phyloP scores from a whole-genome alignment of 352 stramenopile species.

The Thalassiosira hispida region DNA sequence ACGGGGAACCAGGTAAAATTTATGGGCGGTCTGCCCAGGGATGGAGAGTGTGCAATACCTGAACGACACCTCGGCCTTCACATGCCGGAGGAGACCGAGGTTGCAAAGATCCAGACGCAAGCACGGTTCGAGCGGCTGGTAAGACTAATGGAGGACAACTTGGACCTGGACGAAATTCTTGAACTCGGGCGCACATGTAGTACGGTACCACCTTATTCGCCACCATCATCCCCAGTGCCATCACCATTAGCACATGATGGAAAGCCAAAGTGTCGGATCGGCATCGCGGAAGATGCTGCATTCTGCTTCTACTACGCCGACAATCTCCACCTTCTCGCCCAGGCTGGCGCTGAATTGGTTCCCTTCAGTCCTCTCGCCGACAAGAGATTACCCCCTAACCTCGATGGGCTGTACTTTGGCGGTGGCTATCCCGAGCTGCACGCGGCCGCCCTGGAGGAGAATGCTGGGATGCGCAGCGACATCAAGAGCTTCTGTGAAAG shows the following conservation, averaged over 20 bases:
- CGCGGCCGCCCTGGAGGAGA: slow-evolving; percentile 27
- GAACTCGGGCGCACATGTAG: neutral
- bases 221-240: neutral
- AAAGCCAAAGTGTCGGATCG: neutral
- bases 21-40: slow-evolving; percentile 25
- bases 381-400: slow-evolving; percentile 12
- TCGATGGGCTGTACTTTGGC: slow-evolving; percentile 55
- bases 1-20: neutral
- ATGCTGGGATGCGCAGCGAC: slow-evolving; percentile 26
- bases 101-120: neutral
- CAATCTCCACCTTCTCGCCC: slow-evolving; percentile 6
- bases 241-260: neutral
- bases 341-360: slow-evolving; percentile 16
- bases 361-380: slow-evolving; percentile 39
- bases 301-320: neutral
- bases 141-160: neutral
- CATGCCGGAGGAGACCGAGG: slow-evolving; percentile 26
- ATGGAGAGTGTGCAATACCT: slow-evolving; percentile 17
- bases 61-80: slow-evolving; percentile 52
- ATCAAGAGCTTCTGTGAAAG: slow-evolving; percentile 22
- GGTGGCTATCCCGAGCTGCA: slow-evolving; percentile 58
- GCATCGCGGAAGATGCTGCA: neutral
- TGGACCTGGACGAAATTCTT: neutral
- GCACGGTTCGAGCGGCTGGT: neutral
- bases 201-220: neutral